phyloP scores from a whole-genome alignment of 2,329 filamentous ascomycete genomes.

The Phyllachora maydis region DNA sequence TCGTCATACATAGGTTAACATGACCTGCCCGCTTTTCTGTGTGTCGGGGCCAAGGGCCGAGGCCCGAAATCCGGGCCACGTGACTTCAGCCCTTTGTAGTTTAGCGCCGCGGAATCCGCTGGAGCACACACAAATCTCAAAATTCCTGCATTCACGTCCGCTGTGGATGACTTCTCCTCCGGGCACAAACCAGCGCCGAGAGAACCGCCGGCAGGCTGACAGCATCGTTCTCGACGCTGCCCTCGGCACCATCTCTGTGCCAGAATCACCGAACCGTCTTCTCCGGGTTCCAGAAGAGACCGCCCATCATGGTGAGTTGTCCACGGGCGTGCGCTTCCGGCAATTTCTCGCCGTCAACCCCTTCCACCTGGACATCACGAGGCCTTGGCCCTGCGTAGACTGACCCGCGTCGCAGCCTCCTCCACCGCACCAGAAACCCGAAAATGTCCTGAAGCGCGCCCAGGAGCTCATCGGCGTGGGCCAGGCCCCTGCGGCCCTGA shows the following conservation, averaged over 20 bases:
- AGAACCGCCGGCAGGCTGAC: slow-evolving; percentile 1
- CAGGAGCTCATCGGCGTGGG: slow-evolving; percentile 97
- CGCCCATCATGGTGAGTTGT: slow-evolving; percentile 25
- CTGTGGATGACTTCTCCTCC: too few relatives aligned
- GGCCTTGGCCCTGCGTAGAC: slow-evolving; percentile 2
- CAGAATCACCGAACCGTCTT: slow-evolving; percentile 16
- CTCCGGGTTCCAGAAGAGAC: slow-evolving; percentile 22
- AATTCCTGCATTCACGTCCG: not conserved
- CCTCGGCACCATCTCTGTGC: slow-evolving; percentile 4
- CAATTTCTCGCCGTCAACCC: slow-evolving; percentile 2
- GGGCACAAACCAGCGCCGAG: slow-evolving; percentile 1
- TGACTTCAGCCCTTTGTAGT: too few relatives aligned
- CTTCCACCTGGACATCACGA: slow-evolving; percentile 1
- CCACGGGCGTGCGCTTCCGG: slow-evolving; percentile 5
- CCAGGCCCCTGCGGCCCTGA: slow-evolving; percentile 80
- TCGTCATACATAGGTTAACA: too few relatives aligned
- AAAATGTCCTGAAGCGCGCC: slow-evolving; percentile 97
- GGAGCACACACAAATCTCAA: slow-evolving; percentile 1
- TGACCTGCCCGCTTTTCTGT: too few relatives aligned
- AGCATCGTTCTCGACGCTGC: slow-evolving; percentile 4
- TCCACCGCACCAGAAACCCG: slow-evolving; percentile 89
- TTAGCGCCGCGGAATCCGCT: too few relatives aligned
- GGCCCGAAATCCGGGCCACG: too few relatives aligned
- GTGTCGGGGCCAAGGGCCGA: too few relatives aligned
- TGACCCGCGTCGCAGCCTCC: slow-evolving; percentile 40